Evolutionary conservation across 2,329 filamentous ascomycete genomes (phyloP).

Genomic region (Alternaria longipes): DNA sequence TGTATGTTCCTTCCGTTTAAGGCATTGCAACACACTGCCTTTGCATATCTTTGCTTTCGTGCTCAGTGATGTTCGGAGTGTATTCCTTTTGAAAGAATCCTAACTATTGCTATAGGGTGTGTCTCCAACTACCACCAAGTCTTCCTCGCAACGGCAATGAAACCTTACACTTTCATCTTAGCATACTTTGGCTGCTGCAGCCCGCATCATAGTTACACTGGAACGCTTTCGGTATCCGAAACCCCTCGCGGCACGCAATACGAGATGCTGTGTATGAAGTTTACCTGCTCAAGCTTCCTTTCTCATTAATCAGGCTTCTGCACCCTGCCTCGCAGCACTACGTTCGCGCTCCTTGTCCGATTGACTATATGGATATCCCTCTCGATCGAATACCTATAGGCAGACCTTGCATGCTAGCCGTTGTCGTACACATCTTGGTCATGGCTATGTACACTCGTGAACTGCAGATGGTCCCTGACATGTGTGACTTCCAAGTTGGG

Average conservation of each 20-base stretch:
- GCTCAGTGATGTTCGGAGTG: background rate
- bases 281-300: background rate
- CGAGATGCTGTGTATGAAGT: background rate
- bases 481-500: background rate
- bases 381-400: background rate
- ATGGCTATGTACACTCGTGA: background rate
- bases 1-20: conserved; percentile 4
- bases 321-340: background rate
- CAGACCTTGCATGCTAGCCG: background rate
- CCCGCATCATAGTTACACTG: background rate
- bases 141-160: background rate
- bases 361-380: background rate
- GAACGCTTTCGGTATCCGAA: background rate
- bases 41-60: background rate
- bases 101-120: background rate
- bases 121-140: background rate
- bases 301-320: background rate
- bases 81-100: background rate
- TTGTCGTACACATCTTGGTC: background rate
- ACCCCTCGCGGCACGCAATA: background rate
- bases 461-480: background rate
- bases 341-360: background rate
- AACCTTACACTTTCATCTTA: background rate
- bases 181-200: background rate
- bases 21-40: background rate